These are phyloP conservation scores for Fraxinus greggii DNA, from an alignment of 305 asterid genomes.

Conservation along the genomic window DNA sequence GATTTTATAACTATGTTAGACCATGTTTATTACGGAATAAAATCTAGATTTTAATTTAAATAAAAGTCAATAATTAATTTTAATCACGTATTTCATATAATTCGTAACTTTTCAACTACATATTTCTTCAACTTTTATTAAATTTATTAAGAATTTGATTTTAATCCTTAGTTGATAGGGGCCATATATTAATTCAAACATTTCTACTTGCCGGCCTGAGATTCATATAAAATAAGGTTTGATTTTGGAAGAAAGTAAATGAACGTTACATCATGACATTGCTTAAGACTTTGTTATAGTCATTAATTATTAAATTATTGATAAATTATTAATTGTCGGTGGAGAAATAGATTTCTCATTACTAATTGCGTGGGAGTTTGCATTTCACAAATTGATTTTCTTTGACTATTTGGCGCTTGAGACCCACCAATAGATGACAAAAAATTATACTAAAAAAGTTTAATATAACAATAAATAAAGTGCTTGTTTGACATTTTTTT, in stretches of 20 bases:
- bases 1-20: too few species aligned
- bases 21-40: too few species aligned
- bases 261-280: neutral
- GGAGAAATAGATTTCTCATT: neutral
- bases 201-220: neutral
- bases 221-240: neutral
- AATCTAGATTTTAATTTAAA: too few species aligned
- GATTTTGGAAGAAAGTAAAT: neutral
- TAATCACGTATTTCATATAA: too few species aligned
- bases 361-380: neutral
- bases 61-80: too few species aligned
- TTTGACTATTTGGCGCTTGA: neutral
- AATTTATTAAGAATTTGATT: too few species aligned
- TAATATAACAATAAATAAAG: too few species aligned
- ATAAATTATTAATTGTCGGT: neutral
- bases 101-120: too few species aligned
- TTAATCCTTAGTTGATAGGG: too few species aligned
- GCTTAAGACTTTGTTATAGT: neutral
- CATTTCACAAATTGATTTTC: neutral
- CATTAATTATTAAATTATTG: neutral
- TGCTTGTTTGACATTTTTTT: too few species aligned
- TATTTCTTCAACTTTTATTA: too few species aligned
- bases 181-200: neutral
- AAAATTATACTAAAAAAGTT: too few species aligned
- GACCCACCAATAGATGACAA: neutral